These are phyloP conservation scores for Eragrostis nindensis DNA, from an alignment of 176 grass and related monocot genomes.

Conservation along the genomic window DNA sequence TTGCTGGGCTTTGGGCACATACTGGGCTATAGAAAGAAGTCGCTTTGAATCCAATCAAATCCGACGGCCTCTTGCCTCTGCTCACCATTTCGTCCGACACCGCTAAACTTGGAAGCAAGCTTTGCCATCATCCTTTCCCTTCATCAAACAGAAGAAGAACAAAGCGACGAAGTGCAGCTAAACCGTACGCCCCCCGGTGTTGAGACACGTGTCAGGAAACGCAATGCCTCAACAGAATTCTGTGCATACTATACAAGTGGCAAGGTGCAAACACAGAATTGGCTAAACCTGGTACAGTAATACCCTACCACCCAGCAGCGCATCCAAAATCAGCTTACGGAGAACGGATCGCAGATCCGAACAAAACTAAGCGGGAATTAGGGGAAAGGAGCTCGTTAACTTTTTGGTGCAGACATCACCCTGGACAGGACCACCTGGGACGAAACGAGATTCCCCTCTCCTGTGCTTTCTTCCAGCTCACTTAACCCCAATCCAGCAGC, in stretches of 20 bases:
- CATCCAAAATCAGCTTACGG: neutral
- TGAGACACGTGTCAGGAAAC: neutral
- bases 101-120: too few species aligned
- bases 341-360: neutral
- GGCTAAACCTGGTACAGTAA: too few species aligned
- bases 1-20: too few species aligned
- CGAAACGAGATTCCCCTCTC: neutral
- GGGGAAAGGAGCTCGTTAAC: conserved; percentile 15
- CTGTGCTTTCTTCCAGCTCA: neutral
- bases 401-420: conserved; percentile 28
- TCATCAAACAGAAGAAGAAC: too few species aligned
- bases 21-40: too few species aligned
- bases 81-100: too few species aligned
- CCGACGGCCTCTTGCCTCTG: too few species aligned
- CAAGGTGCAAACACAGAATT: neutral
- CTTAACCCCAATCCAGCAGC: neutral
- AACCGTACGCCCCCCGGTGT: neutral
- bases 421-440: conserved; percentile 28
- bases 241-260: too few species aligned
- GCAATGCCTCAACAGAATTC: neutral
- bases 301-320: neutral
- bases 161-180: neutral
- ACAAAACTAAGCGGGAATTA: conserved; percentile 38
- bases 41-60: too few species aligned
- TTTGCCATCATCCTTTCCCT: too few species aligned